Evolutionary conservation across 495 filamentous ascomycete genomes (phyloP).

Genomic region (Penicillium egyptiacum): DNA sequence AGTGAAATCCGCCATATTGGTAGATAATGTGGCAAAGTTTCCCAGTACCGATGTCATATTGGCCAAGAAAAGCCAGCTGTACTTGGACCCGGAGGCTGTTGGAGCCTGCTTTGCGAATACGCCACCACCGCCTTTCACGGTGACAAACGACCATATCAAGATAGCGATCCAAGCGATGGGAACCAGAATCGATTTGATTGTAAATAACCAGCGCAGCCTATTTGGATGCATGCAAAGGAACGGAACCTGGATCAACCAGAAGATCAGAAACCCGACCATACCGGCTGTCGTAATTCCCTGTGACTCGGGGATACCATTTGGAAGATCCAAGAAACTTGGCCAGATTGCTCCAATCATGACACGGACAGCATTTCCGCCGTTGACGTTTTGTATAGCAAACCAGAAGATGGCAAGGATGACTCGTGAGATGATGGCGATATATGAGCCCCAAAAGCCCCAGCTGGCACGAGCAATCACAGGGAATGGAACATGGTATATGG

Average conservation of each 20-base stretch:
- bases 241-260: constrained; percentile 46
- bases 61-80: constrained; percentile 46
- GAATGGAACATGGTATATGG: constrained; percentile 65
- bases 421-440: constrained; percentile 66
- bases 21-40: constrained; percentile 44
- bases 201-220: constrained; percentile 46
- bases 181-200: constrained; percentile 46
- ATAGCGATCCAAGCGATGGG: constrained; percentile 50
- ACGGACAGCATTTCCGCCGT: constrained; percentile 62
- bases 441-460: constrained; percentile 70
- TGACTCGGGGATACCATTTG: constrained; percentile 53
- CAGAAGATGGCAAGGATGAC: constrained; percentile 69
- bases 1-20: constrained; percentile 49
- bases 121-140: constrained; percentile 33
- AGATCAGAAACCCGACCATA: constrained; percentile 66
- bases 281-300: constrained; percentile 65
- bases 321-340: constrained; percentile 57
- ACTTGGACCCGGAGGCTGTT: constrained; percentile 36
- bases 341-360: constrained; percentile 71
- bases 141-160: constrained; percentile 49
- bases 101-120: constrained; percentile 35
- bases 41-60: constrained; percentile 48
- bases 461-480: constrained; percentile 64
- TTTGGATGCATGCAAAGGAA: constrained; percentile 50
- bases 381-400: constrained; percentile 69